These are phyloP conservation scores for Tricharina praecox DNA, from an alignment of 495 filamentous ascomycete species.

Conservation along the genomic window DNA sequence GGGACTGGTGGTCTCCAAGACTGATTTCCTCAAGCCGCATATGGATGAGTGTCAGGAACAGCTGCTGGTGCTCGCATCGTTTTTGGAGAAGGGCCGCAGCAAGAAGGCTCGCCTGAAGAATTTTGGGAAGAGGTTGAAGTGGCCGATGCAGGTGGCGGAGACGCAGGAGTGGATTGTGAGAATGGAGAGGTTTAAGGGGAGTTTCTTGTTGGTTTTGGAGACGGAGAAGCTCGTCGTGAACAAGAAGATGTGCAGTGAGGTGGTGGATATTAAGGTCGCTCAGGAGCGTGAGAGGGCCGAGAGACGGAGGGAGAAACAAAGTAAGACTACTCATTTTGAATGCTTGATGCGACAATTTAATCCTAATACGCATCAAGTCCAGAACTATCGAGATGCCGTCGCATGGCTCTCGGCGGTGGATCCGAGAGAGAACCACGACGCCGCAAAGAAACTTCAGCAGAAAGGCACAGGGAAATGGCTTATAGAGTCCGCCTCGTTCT, in stretches of 20 bases:
- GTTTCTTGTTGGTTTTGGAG: not conserved
- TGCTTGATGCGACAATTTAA: too few species aligned
- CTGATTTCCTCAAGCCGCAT: not conserved
- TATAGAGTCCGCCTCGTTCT: not conserved
- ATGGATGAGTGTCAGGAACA: not conserved
- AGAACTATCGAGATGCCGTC: not conserved
- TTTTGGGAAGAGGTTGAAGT: not conserved
- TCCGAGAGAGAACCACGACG: not conserved
- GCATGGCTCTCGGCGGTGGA: not conserved
- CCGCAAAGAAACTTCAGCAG: not conserved
- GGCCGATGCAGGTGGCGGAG: conserved; percentile 7
- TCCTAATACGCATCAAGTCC: too few species aligned
- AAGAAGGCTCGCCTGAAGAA: not conserved
- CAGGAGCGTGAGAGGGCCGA: not conserved
- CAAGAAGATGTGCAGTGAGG: not conserved
- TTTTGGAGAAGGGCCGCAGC: not conserved
- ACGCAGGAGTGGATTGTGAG: not conserved
- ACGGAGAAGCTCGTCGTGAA: not conserved
- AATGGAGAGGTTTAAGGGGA: conserved; percentile 5
- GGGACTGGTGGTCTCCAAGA: too few species aligned
- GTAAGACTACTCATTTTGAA: too few species aligned
- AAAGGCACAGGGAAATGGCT: not conserved
- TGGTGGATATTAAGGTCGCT: not conserved
- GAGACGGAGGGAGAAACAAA: not conserved
- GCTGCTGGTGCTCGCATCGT: not conserved